Evolutionary conservation across 2,329 filamentous ascomycete genomes (phyloP).

Genomic region (Penicillium freii): DNA sequence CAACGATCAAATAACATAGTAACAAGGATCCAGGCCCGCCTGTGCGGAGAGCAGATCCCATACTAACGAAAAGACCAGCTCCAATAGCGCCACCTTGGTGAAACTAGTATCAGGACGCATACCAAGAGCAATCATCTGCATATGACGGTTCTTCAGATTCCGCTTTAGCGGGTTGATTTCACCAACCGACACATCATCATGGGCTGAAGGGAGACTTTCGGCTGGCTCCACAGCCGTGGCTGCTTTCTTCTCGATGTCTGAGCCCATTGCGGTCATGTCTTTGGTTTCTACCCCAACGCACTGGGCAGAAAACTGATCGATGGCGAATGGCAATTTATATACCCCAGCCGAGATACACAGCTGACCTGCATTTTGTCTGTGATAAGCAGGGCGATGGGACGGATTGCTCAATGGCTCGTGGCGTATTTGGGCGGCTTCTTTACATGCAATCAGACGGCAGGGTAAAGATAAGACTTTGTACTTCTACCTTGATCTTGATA

Average conservation of each 20-base stretch:
- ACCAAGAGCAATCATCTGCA: constrained; percentile 45
- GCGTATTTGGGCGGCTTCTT: not conserved
- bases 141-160: constrained; percentile 33
- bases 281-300: not conserved
- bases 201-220: not conserved
- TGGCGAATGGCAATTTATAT: not conserved
- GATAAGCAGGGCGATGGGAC: not conserved
- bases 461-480: constrained; percentile 4
- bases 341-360: not conserved
- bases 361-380: not conserved
- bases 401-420: not conserved
- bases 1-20: constrained; percentile 54
- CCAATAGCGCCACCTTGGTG: constrained; percentile 36
- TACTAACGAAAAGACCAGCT: constrained; percentile 45
- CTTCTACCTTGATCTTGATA: not conserved
- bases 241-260: constrained; percentile 19
- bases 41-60: constrained; percentile 35
- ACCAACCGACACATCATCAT: constrained; percentile 6
- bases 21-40: constrained; percentile 40
- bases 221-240: constrained; percentile 6
- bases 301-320: not conserved
- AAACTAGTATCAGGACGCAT: constrained; percentile 8
- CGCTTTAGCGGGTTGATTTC: constrained; percentile 28
- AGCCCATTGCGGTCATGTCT: constrained; percentile 14
- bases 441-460: not conserved